phyloP scores from a whole-genome alignment of 495 filamentous ascomycete species.

The Aspergillus bertholletiae region DNA sequence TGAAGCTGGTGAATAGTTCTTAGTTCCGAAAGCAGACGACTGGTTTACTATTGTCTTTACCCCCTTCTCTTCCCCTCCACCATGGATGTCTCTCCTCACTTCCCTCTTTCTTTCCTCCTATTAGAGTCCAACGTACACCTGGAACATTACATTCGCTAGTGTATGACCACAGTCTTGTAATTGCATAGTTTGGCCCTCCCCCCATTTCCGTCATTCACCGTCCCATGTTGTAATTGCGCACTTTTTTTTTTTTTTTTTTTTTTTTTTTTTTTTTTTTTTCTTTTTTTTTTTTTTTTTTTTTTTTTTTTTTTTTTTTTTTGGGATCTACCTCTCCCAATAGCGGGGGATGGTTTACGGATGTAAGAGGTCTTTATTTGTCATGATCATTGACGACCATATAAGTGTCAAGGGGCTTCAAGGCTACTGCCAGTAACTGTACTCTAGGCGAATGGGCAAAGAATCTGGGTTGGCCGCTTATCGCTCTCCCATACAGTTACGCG shows the following conservation, averaged over 20 bases:
- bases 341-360: neutral
- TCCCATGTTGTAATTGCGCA: neutral
- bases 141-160: conserved; percentile 9
- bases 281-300: no score
- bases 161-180: conserved; percentile 13
- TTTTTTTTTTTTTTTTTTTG: no score
- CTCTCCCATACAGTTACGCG: neutral
- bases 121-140: conserved; percentile 12
- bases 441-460: neutral
- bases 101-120: conserved; percentile 6
- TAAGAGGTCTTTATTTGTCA: neutral
- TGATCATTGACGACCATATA: neutral
- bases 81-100: conserved; percentile 2
- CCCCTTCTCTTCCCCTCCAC: neutral
- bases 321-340: neutral
- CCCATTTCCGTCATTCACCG: neutral
- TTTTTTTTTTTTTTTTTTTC: no score
- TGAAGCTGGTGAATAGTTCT: conserved; percentile 32
- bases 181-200: neutral
- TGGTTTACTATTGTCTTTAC: conserved; percentile 12
- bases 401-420: neutral
- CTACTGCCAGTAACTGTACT: no score
- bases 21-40: conserved; percentile 29
- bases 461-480: neutral
- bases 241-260: no score